Percentiles rank a stretch among this genome's conserved stretches.
phyloP scores from a whole-genome alignment of 176 grass and related monocot species.

The Carex kokanica region DNA sequence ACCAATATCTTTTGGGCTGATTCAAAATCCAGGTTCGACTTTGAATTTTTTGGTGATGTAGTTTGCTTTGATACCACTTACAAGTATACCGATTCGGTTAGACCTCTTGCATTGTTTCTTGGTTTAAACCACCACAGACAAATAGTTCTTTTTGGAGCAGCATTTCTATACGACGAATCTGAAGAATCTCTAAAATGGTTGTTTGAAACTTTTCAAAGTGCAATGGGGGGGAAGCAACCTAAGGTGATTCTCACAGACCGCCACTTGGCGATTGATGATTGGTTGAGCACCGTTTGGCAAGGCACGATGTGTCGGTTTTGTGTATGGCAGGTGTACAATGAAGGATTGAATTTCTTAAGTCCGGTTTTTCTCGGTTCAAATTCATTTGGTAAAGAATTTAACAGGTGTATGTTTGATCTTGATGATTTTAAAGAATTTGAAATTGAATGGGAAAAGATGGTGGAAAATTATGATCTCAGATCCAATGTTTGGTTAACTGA shows the following conservation, averaged over 20 bases:
- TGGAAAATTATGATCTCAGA: constrained; percentile 42
- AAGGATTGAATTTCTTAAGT: constrained; percentile 36
- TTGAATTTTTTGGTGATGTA: constrained; percentile 37
- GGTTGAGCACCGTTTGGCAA: constrained; percentile 24
- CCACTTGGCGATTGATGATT: constrained; percentile 25
- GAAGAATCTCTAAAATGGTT: constrained; percentile 46
- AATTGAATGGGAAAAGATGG: constrained; percentile 35
- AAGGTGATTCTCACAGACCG: constrained; percentile 36
- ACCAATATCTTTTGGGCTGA: constrained; percentile 46
- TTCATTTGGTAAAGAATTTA: constrained; percentile 38
- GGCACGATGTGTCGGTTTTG: constrained; percentile 26
- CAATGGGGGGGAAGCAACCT: constrained; percentile 35
- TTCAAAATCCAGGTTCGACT: constrained; percentile 39
- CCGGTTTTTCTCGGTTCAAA: constrained; percentile 41
- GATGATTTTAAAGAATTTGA: constrained; percentile 37
- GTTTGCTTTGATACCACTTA: constrained; percentile 46
- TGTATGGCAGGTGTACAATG: constrained; percentile 42
- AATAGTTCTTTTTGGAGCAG: constrained; percentile 37
- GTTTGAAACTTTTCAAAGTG: constrained; percentile 37
- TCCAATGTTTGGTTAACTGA: constrained; percentile 35
- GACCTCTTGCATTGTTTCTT: constrained; percentile 33
- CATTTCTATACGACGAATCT: constrained; percentile 41
- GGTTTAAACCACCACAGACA: constrained; percentile 52
- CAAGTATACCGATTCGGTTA: constrained; percentile 32
- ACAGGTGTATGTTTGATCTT: constrained; percentile 36